Evolutionary conservation across 208 protist species (phyloP).

Genomic region (Trypanosoma theileri): DNA sequence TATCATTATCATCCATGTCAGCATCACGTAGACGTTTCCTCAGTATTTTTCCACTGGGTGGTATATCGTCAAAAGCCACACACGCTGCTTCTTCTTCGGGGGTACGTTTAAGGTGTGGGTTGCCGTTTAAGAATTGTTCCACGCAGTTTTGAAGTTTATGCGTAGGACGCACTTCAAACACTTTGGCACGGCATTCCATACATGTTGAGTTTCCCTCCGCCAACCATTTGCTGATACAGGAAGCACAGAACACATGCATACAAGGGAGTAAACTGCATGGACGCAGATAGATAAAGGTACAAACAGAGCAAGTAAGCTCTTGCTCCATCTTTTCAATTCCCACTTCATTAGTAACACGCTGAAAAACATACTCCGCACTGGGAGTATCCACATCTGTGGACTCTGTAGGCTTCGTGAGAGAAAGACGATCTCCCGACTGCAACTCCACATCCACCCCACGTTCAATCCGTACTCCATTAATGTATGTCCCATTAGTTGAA

Average conservation of each 20-base stretch:
- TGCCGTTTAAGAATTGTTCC: slow-evolving; percentile 55
- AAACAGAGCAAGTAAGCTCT: slow-evolving; percentile 84
- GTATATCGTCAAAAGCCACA: slow-evolving; percentile 62
- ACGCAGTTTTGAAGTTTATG: slow-evolving; percentile 77
- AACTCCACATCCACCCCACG: slow-evolving; percentile 45
- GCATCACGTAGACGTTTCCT: slow-evolving; percentile 31
- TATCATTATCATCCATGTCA: slow-evolving; percentile 16
- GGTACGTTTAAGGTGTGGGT: slow-evolving; percentile 39
- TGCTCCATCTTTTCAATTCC: slow-evolving; percentile 36
- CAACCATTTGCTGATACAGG: slow-evolving; percentile 80
- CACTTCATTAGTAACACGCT: slow-evolving; percentile 48
- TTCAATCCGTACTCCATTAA: slow-evolving; percentile 61
- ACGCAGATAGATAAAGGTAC: slow-evolving; percentile 59
- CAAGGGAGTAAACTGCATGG: slow-evolving; percentile 83
- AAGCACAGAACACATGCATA: slow-evolving; percentile 87
- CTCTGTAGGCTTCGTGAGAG: slow-evolving; percentile 36
- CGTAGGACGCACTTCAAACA: slow-evolving; percentile 71
- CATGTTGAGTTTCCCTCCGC: slow-evolving; percentile 42
- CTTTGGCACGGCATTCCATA: slow-evolving; percentile 54
- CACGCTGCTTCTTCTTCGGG: slow-evolving; percentile 43
- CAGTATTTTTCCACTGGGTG: slow-evolving; percentile 39
- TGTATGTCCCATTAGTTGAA: slow-evolving; percentile 80
- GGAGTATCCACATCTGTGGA: background rate
- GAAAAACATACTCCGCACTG: slow-evolving; percentile 49
- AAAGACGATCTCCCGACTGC: slow-evolving; percentile 53